Percentiles rank a stretch among this genome's conserved stretches.
These are phyloP conservation scores for Claviceps capensis DNA, from an alignment of 2,329 filamentous ascomycete species.

Conservation along the genomic window DNA sequence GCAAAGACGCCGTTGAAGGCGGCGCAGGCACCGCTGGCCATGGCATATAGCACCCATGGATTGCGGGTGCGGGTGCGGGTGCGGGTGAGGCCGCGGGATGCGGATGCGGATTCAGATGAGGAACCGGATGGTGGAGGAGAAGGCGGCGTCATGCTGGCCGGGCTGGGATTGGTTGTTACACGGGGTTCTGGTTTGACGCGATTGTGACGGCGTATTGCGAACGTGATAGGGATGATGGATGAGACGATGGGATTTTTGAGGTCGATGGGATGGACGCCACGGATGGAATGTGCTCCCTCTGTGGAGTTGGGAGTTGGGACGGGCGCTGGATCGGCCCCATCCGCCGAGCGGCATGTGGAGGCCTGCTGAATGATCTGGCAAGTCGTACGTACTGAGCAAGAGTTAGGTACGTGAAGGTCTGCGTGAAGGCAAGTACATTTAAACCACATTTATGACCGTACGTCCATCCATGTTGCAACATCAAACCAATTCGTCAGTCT, in stretches of 20 bases:
- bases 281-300: too few relatives aligned
- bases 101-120: slow-evolving; percentile 14
- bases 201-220: slow-evolving; percentile 15
- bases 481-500: too few relatives aligned
- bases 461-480: too few relatives aligned
- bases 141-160: slow-evolving; percentile 6
- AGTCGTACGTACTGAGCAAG: too few relatives aligned
- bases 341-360: not conserved
- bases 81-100: slow-evolving; percentile 18
- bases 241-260: too few relatives aligned
- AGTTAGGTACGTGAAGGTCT: too few relatives aligned
- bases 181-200: not conserved
- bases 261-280: too few relatives aligned
- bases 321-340: too few relatives aligned
- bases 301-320: too few relatives aligned
- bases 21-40: slow-evolving; percentile 64
- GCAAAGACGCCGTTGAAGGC: slow-evolving; percentile 75
- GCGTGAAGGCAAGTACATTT: too few relatives aligned
- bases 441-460: too few relatives aligned
- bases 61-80: slow-evolving; percentile 19
- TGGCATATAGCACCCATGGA: slow-evolving; percentile 54
- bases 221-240: too few relatives aligned
- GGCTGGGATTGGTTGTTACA: not conserved
- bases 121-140: slow-evolving; percentile 11
- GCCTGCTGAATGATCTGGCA: not conserved